phyloP scores from a whole-genome alignment of 305 asterid genomes.

The Solanum hybrid region DNA sequence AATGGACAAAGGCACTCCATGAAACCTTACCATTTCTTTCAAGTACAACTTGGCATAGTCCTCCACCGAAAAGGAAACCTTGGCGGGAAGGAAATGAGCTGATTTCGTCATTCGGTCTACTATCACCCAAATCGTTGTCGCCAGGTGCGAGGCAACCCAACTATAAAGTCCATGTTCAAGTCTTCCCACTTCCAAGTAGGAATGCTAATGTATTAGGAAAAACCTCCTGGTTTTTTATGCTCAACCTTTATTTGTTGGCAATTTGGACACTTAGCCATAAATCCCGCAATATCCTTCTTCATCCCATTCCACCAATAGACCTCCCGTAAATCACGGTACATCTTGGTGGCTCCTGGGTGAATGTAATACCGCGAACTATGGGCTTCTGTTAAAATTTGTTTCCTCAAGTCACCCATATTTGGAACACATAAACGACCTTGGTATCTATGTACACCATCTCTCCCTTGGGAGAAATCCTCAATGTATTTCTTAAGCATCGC shows the following conservation, averaged over 20 bases:
- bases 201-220: not conserved
- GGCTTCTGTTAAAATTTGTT: not conserved
- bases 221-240: not conserved
- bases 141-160: not conserved
- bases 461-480: not conserved
- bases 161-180: not conserved
- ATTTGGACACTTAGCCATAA: not conserved
- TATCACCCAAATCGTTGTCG: not conserved
- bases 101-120: not conserved
- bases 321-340: not conserved
- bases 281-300: not conserved
- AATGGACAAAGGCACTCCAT: not conserved
- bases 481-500: not conserved
- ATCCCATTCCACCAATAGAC: not conserved
- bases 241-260: not conserved
- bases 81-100: not conserved
- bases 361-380: not conserved
- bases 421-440: not conserved
- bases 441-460: not conserved
- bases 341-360: not conserved
- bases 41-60: not conserved
- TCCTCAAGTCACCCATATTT: not conserved
- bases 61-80: not conserved
- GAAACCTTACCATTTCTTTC: not conserved
- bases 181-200: not conserved